Evolutionary conservation across 1,284 basidiomycete species (phyloP).

Genomic region (Termitomyces sp.): DNA sequence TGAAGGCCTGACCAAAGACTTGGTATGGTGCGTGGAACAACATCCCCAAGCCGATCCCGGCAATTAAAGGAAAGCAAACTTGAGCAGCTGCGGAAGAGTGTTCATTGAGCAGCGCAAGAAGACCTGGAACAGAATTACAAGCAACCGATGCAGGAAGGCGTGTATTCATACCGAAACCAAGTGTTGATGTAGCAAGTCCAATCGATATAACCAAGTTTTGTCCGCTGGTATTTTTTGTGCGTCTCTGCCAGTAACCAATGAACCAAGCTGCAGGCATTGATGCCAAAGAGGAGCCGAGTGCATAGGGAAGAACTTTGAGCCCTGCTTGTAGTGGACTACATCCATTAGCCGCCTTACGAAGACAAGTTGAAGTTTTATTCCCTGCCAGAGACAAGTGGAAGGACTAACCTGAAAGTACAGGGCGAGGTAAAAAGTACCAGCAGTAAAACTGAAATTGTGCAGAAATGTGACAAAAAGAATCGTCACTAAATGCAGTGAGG

Average conservation of each 20-base stretch:
- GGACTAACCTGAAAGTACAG: constrained; percentile 69
- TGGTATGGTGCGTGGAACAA: constrained; percentile 80
- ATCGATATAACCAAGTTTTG: constrained; percentile 58
- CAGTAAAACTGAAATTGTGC: constrained; percentile 75
- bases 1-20: constrained; percentile 61
- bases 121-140: constrained; percentile 37
- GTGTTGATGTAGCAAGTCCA: constrained; percentile 57
- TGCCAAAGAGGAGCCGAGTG: constrained; percentile 72
- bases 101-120: constrained; percentile 58
- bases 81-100: constrained; percentile 41
- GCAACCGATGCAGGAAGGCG: constrained; percentile 12
- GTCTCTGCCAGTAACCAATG: constrained; percentile 57
- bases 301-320: constrained; percentile 70
- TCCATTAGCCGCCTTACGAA: constrained; percentile 55
- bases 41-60: constrained; percentile 76
- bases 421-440: constrained; percentile 78
- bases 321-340: constrained; percentile 65
- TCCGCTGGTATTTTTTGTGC: constrained; percentile 50
- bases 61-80: constrained; percentile 54
- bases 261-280: constrained; percentile 79
- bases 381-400: constrained; percentile 8
- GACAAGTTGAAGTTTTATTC: constrained; percentile 9
- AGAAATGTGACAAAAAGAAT: constrained; percentile 67
- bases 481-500: constrained; percentile 38
- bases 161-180: constrained; percentile 62